phyloP scores from a whole-genome alignment of 768 basidiomycete species.

The Kwoniella botswanensis region DNA sequence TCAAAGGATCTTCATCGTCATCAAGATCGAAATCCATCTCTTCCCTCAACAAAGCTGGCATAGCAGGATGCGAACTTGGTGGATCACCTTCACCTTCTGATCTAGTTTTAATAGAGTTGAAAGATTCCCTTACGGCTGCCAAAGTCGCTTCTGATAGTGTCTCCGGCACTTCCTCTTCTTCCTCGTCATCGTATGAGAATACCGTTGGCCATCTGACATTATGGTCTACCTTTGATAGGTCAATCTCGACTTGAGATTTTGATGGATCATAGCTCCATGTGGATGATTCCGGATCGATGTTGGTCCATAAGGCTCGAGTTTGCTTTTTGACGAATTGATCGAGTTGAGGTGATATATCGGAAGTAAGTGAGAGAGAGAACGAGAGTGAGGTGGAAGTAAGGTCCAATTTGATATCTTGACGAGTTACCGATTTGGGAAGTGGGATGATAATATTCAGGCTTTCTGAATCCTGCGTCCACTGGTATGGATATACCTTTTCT shows the following conservation, averaged over 20 bases:
- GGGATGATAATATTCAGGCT: slow-evolving; percentile 82
- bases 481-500: slow-evolving; percentile 73
- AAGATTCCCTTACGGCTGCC: slow-evolving; percentile 73
- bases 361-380: not conserved
- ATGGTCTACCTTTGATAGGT: slow-evolving; percentile 83
- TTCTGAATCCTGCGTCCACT: slow-evolving; percentile 88
- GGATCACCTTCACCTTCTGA: slow-evolving; percentile 68
- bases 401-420: slow-evolving; percentile 27
- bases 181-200: slow-evolving; percentile 64
- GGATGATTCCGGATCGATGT: slow-evolving; percentile 75
- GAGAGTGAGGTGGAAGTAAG: slow-evolving; percentile 27
- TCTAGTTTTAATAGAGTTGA: slow-evolving; percentile 80
- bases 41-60: slow-evolving; percentile 82
- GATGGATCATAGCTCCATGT: slow-evolving; percentile 88
- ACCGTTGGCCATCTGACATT: slow-evolving; percentile 85
- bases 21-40: slow-evolving; percentile 82
- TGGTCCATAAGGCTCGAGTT: slow-evolving; percentile 67
- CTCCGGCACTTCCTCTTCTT: slow-evolving; percentile 75
- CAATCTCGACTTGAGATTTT: slow-evolving; percentile 72
- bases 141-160: slow-evolving; percentile 85
- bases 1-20: slow-evolving; percentile 60
- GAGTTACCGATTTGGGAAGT: slow-evolving; percentile 66
- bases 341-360: slow-evolving; percentile 10
- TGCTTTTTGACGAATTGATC: slow-evolving; percentile 31
- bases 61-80: slow-evolving; percentile 62